Base-by-base conservation (phyloP, 192 early-diverging fungal genomes). In the Chytriomyces sp. region DNA sequence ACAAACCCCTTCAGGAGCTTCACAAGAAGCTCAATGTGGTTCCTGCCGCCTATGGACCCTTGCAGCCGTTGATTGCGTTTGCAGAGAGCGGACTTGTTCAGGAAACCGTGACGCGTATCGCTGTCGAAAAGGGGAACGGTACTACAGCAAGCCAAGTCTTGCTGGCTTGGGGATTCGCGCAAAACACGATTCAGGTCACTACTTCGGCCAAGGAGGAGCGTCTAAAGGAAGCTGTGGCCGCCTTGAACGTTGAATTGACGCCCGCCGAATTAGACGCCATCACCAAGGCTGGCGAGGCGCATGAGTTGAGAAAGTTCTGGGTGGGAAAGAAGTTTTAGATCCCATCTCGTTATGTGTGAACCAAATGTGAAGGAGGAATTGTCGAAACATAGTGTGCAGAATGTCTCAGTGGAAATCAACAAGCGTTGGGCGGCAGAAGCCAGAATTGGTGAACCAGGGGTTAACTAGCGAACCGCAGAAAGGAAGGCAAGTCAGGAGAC, bases 11-110 rank as follows among this genome's bases (percentile, higher is more conserved):
- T 19, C 25, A 25, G n/a, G 53, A 70, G 37, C 7, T 31, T 10
- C n/a, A 36, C 14, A 14, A 14, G 32, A 61, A 37, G 10, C 22
- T 17, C 22, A 36, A 36, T 19, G 10, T 36, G 32, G 55, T 30
- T 32, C 77, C 78, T 3, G 72, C 81, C 17, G 73, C 73, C 8
- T 74, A 74, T 34, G 73, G 80, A 78, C 63, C 71, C 83, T n/a
- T 82, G 84, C 64, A 70, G 70, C 62, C 80, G 36, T 56, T 74
- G 61, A 57, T 56, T 19, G n/a, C 53, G 32, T 74, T 74, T 66
- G 44, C 73, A 17, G 60, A 63, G 3, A 57, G 33, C 39, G 69
- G 56, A 4, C 8, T 17, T 3, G 68, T 70, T 3, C 25, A 70
- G 54, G 28, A 19, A 8, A 39, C 39, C 25, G 54, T 58, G 6